Percentiles rank a stretch among this genome's conserved stretches.
Evolutionary conservation across 352 stramenopile genomes (phyloP).

Genomic region (Aphanomyces astaci): DNA sequence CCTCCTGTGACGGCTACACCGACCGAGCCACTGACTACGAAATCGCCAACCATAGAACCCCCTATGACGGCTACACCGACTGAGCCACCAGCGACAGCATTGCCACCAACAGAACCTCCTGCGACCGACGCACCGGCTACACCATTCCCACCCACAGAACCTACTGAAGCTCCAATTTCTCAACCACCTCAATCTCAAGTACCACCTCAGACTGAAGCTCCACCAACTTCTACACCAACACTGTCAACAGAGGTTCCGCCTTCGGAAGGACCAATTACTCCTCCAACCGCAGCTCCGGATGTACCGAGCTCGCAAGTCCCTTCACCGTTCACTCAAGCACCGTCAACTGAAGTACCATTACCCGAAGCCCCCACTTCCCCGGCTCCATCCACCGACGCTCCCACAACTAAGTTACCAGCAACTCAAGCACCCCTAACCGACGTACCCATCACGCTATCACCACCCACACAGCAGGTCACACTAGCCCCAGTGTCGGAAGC

Average conservation of each 20-base stretch:
- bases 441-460: not conserved
- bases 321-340: not conserved
- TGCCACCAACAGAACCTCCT: not conserved
- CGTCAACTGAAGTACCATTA: not conserved
- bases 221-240: not conserved
- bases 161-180: not conserved
- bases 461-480: not conserved
- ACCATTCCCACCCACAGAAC: not conserved
- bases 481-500: no score
- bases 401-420: not conserved
- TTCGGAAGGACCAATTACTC: not conserved
- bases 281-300: not conserved
- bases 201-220: no score
- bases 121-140: not conserved
- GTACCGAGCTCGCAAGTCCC: not conserved
- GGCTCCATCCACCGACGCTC: slow-evolving; percentile 10
- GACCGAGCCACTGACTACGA: no score
- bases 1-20: not conserved
- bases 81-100: not conserved
- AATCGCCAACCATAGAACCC: not conserved
- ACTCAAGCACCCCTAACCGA: not conserved
- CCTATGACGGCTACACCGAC: not conserved
- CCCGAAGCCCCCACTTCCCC: not conserved
- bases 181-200: not conserved
- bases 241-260: not conserved